Conservation (phyloP, 169 alveolate genomes). For the Sarcocystis neurona region DNA sequence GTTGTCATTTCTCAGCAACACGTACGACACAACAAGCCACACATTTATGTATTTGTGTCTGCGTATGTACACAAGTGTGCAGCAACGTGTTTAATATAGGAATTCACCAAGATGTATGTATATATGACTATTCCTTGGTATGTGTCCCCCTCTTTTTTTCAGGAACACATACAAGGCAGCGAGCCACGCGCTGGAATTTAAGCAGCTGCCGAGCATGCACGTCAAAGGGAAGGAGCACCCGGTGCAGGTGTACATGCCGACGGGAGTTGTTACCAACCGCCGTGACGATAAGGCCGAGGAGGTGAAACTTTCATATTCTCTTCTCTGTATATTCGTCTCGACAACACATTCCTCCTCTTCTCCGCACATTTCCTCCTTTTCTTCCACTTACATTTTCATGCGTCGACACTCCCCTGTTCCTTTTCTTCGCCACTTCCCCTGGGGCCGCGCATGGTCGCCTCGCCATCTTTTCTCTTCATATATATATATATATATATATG, state of each 20-base stretch:
- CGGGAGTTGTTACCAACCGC: conserved; percentile 49
- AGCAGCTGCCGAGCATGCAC: conserved; percentile 61
- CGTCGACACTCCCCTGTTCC: not conserved
- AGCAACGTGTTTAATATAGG: too few relatives aligned
- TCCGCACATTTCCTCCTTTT: not conserved
- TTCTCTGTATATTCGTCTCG: not conserved
- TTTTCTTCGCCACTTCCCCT: not conserved
- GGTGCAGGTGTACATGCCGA: conserved; percentile 65
- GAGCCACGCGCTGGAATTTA: conserved; percentile 61
- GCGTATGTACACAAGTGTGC: too few relatives aligned
- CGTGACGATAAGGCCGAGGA: not conserved
- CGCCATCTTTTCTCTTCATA: not conserved
- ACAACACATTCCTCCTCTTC: not conserved
- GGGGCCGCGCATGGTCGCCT: not conserved
- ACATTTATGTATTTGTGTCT: too few relatives aligned
- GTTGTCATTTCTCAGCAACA: too few relatives aligned
- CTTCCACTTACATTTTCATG: not conserved
- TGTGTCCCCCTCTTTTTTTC: too few relatives aligned
- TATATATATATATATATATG: conserved; percentile 1
- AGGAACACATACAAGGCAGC: conserved; percentile 71
- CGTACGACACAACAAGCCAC: too few relatives aligned
- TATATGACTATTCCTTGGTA: too few relatives aligned
- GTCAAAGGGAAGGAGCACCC: conserved; percentile 68
- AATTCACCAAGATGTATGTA: too few relatives aligned
- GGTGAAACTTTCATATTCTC: not conserved